Conservation (phyloP, 768 basidiomycete species). For the Psilocybe sp. region DNA sequence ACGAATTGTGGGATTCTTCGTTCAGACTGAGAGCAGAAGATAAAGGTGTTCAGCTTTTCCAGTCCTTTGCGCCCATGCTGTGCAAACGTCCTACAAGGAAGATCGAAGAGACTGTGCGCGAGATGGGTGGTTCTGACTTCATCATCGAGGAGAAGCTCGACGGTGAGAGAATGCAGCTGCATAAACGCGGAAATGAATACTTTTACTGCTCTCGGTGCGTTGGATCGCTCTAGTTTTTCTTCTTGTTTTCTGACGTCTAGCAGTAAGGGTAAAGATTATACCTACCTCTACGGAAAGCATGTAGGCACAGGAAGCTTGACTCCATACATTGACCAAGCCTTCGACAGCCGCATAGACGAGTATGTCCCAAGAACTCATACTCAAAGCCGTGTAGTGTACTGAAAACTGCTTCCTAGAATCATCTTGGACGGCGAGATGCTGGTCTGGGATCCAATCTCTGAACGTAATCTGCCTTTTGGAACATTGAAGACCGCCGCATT, state of each 20-base stretch:
- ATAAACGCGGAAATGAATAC: slow-evolving; percentile 88
- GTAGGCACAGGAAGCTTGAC: slow-evolving; percentile 84
- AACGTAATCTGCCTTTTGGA: slow-evolving; percentile 89
- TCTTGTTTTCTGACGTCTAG: not conserved
- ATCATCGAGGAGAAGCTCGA: slow-evolving; percentile 97
- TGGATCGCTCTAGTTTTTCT: not conserved
- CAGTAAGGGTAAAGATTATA: slow-evolving; percentile 90
- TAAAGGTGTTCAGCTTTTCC: slow-evolving; percentile 78
- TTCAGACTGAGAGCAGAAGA: slow-evolving; percentile 74
- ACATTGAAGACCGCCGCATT: slow-evolving; percentile 90
- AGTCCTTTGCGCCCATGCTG: slow-evolving; percentile 91
- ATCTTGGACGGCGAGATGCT: slow-evolving; percentile 98
- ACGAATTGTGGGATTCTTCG: slow-evolving; percentile 79
- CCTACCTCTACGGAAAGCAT: slow-evolving; percentile 87
- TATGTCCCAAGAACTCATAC: slow-evolving; percentile 35
- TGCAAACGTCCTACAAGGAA: slow-evolving; percentile 84
- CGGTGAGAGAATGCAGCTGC: slow-evolving; percentile 94
- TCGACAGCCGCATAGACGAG: slow-evolving; percentile 79
- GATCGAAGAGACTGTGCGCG: slow-evolving; percentile 79
- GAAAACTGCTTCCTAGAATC: slow-evolving; percentile 47
- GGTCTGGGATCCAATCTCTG: slow-evolving; percentile 92
- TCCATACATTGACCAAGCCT: slow-evolving; percentile 75
- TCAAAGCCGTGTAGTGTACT: not conserved
- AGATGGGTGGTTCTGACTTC: slow-evolving; percentile 79
- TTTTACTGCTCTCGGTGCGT: slow-evolving; percentile 87